These are phyloP conservation scores for Litsea cubeba DNA, from an alignment of 164 flowering plant genomes.

Conservation along the genomic window DNA sequence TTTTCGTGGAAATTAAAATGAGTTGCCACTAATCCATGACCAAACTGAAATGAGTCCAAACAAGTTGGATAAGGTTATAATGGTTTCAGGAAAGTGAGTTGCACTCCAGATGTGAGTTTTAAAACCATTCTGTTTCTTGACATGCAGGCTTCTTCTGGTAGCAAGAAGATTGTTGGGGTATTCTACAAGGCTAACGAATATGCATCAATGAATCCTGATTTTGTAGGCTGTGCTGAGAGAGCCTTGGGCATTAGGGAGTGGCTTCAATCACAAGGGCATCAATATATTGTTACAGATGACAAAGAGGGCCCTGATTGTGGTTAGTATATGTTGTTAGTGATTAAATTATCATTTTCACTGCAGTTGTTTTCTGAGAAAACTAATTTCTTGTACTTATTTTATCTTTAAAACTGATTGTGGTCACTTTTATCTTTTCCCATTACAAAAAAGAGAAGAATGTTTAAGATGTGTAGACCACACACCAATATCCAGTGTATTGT, in stretches of 20 bases:
- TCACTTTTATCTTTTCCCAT: neutral
- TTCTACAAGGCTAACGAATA: constrained; percentile 94
- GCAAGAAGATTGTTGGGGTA: constrained; percentile 95
- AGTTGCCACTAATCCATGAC: neutral
- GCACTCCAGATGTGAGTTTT: neutral
- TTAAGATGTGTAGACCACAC: neutral
- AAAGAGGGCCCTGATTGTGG: constrained; percentile 93
- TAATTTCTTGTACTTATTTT: neutral
- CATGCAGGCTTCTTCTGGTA: constrained; percentile 65
- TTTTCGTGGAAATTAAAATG: too few relatives aligned
- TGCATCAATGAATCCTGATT: constrained; percentile 80
- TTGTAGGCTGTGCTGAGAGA: constrained; percentile 78
- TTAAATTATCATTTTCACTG: too few relatives aligned
- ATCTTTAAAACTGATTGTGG: neutral
- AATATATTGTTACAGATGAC: constrained; percentile 96
- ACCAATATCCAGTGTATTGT: neutral
- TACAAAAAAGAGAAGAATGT: neutral
- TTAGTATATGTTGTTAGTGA: constrained; percentile 20
- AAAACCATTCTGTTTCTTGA: neutral
- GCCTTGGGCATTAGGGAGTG: constrained; percentile 80
- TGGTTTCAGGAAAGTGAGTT: neutral
- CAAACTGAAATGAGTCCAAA: neutral
- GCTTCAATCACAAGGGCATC: constrained; percentile 96
- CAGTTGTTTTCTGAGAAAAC: too few relatives aligned
- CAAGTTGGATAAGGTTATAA: neutral